phyloP scores from a whole-genome alignment of 2,329 filamentous ascomycete genomes.

The Cladophialophora psammophila region DNA sequence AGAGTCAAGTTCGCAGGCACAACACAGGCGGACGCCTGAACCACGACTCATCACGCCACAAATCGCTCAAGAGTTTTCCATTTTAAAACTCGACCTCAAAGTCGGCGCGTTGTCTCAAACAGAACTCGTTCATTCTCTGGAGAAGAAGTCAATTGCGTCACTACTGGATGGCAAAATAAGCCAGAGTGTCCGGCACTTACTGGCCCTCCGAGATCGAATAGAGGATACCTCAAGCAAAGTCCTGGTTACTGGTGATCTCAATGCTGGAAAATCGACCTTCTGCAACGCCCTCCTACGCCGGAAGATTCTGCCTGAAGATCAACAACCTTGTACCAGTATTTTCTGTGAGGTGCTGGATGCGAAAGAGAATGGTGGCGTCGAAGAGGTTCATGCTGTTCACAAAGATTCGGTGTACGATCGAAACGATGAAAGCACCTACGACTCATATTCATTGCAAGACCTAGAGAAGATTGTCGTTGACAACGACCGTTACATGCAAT shows the following conservation, averaged over 20 bases:
- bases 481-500: constrained; percentile 87
- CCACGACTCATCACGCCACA: constrained; percentile 89
- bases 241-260: constrained; percentile 91
- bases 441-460: constrained; percentile 78
- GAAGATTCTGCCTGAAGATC: constrained; percentile 93
- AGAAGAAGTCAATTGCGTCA: constrained; percentile 88
- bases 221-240: constrained; percentile 98
- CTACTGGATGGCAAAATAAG: constrained; percentile 92
- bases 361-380: constrained; percentile 85
- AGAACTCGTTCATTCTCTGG: constrained; percentile 91
- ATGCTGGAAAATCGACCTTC: constrained; percentile 97
- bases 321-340: constrained; percentile 97
- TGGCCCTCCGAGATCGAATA: constrained; percentile 86
- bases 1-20: constrained; percentile 77
- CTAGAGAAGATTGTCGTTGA: constrained; percentile 90
- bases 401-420: constrained; percentile 80
- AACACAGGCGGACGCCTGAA: constrained; percentile 68
- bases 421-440: constrained; percentile 92
- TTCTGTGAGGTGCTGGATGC: constrained; percentile 97
- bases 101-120: constrained; percentile 84
- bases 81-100: constrained; percentile 93
- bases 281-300: constrained; percentile 95
- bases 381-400: constrained; percentile 95
- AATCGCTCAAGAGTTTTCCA: constrained; percentile 93
- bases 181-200: constrained; percentile 89